Evolutionary conservation across 163 green algal species (phyloP).

Genomic region (Scenedesmus sp.): DNA sequence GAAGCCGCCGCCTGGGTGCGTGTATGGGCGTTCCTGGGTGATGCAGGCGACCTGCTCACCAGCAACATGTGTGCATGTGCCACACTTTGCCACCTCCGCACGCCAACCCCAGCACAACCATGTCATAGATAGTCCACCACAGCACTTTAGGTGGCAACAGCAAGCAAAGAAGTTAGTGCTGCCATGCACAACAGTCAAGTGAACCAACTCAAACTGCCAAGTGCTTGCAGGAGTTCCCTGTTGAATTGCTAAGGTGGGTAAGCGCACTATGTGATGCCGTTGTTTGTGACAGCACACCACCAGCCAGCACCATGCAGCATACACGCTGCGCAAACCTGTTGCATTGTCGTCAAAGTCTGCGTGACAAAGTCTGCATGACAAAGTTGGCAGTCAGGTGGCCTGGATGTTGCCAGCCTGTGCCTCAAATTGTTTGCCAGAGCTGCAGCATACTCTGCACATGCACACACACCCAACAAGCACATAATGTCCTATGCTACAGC

Average conservation of each 20-base stretch:
- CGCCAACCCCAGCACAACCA: not conserved
- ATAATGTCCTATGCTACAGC: not conserved
- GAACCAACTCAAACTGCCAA: too few species aligned
- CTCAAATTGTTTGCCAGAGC: not conserved
- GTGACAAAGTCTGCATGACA: too few species aligned
- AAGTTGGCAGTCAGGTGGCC: too few species aligned
- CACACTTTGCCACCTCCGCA: not conserved
- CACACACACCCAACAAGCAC: not conserved
- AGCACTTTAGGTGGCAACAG: not conserved
- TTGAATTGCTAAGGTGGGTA: too few species aligned
- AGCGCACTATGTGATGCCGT: too few species aligned
- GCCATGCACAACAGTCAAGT: not conserved
- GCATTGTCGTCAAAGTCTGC: not conserved
- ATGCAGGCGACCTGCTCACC: not conserved
- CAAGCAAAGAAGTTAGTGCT: not conserved
- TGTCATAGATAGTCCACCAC: not conserved
- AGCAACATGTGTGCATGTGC: not conserved
- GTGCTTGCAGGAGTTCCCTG: too few species aligned
- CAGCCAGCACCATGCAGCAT: too few species aligned
- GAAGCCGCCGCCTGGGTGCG: not conserved
- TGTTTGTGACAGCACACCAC: too few species aligned
- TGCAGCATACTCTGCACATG: too few species aligned
- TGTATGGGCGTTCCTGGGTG: too few species aligned
- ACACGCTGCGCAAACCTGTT: not conserved
- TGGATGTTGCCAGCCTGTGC: not conserved